phyloP scores from a whole-genome alignment of 1,284 basidiomycete genomes.

The Irpex sp. region DNA sequence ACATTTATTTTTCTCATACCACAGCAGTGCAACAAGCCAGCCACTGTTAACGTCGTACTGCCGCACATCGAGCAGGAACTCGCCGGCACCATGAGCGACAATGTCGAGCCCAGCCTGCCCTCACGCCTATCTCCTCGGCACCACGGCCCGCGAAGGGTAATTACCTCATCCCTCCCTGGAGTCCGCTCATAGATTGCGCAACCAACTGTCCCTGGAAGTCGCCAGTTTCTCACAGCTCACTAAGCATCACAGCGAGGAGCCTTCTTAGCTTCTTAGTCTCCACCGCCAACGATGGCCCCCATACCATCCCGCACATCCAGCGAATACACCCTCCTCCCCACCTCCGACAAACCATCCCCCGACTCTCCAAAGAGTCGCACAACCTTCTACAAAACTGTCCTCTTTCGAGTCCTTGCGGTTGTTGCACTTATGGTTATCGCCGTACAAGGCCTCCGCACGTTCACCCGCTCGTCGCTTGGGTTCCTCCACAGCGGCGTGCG shows the following conservation, averaged over 20 bases:
- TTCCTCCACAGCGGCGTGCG: conserved; percentile 4
- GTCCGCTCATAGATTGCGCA: no score
- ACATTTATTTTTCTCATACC: no score
- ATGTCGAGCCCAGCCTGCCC: no score
- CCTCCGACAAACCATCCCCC: background rate
- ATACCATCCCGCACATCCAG: background rate
- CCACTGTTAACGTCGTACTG: background rate
- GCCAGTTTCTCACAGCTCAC: no score
- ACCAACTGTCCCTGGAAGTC: no score
- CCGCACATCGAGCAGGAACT: background rate
- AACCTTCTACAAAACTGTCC: background rate
- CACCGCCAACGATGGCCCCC: no score
- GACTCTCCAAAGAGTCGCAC: background rate
- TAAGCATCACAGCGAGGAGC: no score
- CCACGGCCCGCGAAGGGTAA: background rate
- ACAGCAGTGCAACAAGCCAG: background rate
- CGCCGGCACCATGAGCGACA: no score
- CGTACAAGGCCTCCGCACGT: conserved; percentile 15
- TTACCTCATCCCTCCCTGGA: background rate
- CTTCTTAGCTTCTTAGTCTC: no score
- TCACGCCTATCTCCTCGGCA: no score
- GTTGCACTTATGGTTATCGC: conserved; percentile 19
- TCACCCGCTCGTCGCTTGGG: background rate
- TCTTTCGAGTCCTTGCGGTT: conserved; percentile 18
- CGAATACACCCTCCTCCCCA: background rate